Evolutionary conservation across 495 filamentous ascomycete genomes (phyloP).

Genomic region (Daldinia vernicosa): DNA sequence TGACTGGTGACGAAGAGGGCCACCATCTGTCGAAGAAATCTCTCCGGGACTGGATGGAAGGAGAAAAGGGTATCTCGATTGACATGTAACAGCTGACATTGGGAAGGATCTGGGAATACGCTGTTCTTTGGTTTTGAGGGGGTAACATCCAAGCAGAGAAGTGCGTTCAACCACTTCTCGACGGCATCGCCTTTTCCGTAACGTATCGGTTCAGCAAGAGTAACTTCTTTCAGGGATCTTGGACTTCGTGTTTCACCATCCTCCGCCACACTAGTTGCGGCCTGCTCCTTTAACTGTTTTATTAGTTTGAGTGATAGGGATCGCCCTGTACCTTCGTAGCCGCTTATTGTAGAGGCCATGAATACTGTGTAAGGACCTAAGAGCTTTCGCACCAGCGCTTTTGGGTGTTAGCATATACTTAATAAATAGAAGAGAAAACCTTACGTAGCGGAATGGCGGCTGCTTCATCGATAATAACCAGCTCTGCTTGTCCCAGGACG

Average conservation of each 20-base stretch:
- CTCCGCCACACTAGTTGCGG: conserved; percentile 66
- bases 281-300: conserved; percentile 95
- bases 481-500: conserved; percentile 91
- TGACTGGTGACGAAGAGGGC: conserved; percentile 97
- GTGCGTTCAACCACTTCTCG: conserved; percentile 94
- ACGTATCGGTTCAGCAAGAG: conserved; percentile 90
- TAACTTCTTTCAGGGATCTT: conserved; percentile 90
- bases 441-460: conserved; percentile 91
- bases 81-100: conserved; percentile 90
- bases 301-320: conserved; percentile 97
- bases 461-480: conserved; percentile 97
- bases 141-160: conserved; percentile 93
- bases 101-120: conserved; percentile 87
- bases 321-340: conserved; percentile 96
- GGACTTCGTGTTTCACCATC: conserved; percentile 69
- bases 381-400: conserved; percentile 79
- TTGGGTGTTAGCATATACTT: conserved; percentile 5
- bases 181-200: conserved; percentile 91
- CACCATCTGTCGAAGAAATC: conserved; percentile 97
- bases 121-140: conserved; percentile 75
- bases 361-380: conserved; percentile 99
- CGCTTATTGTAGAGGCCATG: conserved; percentile 99
- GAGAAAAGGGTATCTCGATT: conserved; percentile 98
- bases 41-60: conserved; percentile 96
- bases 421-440: not conserved